Evolutionary conservation across 768 basidiomycete genomes (phyloP).

Genomic region (Multifurca ochricompacta): DNA sequence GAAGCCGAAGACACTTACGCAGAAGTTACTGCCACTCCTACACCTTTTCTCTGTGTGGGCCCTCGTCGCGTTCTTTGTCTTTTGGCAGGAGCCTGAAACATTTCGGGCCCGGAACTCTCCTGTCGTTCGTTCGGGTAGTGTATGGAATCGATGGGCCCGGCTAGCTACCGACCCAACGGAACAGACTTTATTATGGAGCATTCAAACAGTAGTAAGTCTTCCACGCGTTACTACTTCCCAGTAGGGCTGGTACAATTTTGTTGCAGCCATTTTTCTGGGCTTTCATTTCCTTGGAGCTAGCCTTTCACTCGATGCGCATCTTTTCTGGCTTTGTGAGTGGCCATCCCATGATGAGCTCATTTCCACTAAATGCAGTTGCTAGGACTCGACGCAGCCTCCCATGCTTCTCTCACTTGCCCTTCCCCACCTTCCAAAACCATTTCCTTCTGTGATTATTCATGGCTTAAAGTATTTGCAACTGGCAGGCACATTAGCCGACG

Average conservation of each 20-base stretch:
- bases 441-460: slow-evolving; percentile 56
- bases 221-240: neutral
- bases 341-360: neutral
- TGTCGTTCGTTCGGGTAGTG: slow-evolving; percentile 26
- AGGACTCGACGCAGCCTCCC: slow-evolving; percentile 57
- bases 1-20: slow-evolving; percentile 37
- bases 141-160: slow-evolving; percentile 60
- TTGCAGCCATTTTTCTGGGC: slow-evolving; percentile 76
- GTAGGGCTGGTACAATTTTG: slow-evolving; percentile 1
- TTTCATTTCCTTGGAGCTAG: slow-evolving; percentile 64
- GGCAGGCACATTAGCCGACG: slow-evolving; percentile 59
- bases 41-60: slow-evolving; percentile 60
- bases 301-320: slow-evolving; percentile 64
- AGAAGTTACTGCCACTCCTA: slow-evolving; percentile 56
- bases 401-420: slow-evolving; percentile 51
- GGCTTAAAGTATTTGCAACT: slow-evolving; percentile 62
- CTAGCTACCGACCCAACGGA: slow-evolving; percentile 36
- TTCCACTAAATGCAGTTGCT: neutral
- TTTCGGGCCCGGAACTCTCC: slow-evolving; percentile 35
- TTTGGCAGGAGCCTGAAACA: slow-evolving; percentile 53
- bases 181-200: slow-evolving; percentile 32
- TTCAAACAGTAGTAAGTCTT: slow-evolving; percentile 51
- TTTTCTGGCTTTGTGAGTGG: slow-evolving; percentile 57
- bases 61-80: slow-evolving; percentile 58
- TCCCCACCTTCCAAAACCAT: slow-evolving; percentile 56